Evolutionary conservation across 108 stramenopile species (phyloP), one percentile per base, ranked within the genome.

Genomic region (Phaeodactylum tricornutum): DNA sequence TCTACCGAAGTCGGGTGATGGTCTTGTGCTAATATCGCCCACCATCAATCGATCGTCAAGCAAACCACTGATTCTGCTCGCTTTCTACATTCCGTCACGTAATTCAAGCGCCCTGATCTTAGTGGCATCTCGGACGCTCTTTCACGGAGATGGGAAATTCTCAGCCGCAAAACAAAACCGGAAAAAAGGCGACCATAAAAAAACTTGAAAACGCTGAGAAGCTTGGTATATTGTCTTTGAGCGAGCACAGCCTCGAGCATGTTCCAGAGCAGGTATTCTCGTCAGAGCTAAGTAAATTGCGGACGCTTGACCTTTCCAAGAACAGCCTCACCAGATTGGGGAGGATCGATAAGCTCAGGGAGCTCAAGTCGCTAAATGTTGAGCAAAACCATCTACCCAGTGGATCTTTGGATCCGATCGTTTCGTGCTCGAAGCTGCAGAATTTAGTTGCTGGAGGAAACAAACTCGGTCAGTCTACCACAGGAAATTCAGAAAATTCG

Each of bases 81-180:
- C n/a, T n/a, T n/a, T n/a, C n/a, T n/a, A n/a, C n/a, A n/a, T n/a
- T n/a, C n/a, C n/a, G n/a, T n/a, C n/a, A n/a, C n/a, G n/a, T n/a
- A n/a, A n/a, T n/a, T n/a, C n/a, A n/a, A n/a, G n/a, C n/a, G n/a
- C n/a, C n/a, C n/a, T n/a, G n/a, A n/a, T n/a, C n/a, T n/a, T n/a
- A n/a, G n/a, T n/a, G n/a, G n/a, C n/a, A n/a, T n/a, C n/a, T n/a
- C n/a, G n/a, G n/a, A n/a, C n/a, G n/a, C n/a, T n/a, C n/a, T n/a
- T n/a, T n/a, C n/a, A n/a, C n/a, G n/a, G n/a, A n/a, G n/a, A 85
- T 85, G 79, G 84, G 84, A 50, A 85, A 85, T 47, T 29, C 72
- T 24, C 72, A 78, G 21, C 83, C 84, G 12, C 72, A 61, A 26
- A 85, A 85, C 48, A 75, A 77, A 50, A 75, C 75, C 0, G 84